Base-by-base conservation (phyloP, 2,329 filamentous ascomycete species). In the Pseudogymnoascus sp. region DNA sequence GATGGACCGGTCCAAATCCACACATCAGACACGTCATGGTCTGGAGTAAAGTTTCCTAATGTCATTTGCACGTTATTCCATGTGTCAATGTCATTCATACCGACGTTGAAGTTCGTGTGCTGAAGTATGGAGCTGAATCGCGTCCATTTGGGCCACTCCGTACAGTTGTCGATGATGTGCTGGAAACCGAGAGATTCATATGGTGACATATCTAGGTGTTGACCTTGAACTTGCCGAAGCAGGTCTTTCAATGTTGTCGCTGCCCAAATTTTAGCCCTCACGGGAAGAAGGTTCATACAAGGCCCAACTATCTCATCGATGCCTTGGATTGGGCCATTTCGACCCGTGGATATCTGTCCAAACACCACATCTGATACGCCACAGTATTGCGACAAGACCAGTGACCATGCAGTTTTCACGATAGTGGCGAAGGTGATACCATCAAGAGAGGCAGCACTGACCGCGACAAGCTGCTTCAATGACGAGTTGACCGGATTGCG, bases 111-210 rank as follows among this genome's bases (percentile, higher is more conserved):
- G 63, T 74, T 72, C 39, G 78, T 75, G 63, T 84, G 81, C 58
- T 83, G 78, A 2, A 85, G 77, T 1, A 83, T 71, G 2, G 79
- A 81, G 70, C 80, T 81, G 69, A 84, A 81, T 1, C 76, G 77
- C 2, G 78, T 79, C 75, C 80, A 83, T 29, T 77, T 63, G 41
- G 61, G 54, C 63, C 63, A 64, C 21, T 8, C 11, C 9, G 61
- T 64, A 17, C 63, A 64, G 10, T 63, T 59, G 1, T 64, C 59
- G 11, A 64, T 76, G 59, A 78, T 77, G 36, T 75, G 71, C 61
- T 76, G 74, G 17, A 77, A 66, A 5, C 76, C 76, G 29, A 76
- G 70, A 64, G 82, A 79, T 31, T 64, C 61, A 33, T 65, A 58
- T 41, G 58, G 77, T 13, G 81, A 79, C 64, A 79, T 77, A 8